A percentile compares a stretch with the other conserved stretches of the same genome.
phyloP scores from a whole-genome alignment of 306 rosid genomes.

The Hippophae rhamnoides region DNA sequence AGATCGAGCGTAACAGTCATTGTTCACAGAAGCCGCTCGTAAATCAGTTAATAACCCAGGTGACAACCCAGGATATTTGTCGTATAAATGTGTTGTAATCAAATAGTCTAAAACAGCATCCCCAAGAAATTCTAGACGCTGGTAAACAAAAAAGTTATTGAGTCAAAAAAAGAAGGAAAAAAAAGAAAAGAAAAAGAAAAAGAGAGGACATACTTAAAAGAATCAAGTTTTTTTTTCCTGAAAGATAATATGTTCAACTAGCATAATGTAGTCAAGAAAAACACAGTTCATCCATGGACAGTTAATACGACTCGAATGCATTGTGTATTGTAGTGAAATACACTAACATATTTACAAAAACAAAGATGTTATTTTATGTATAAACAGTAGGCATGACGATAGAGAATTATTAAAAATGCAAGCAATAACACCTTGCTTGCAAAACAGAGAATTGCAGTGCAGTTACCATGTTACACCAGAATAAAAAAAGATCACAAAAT shows the following conservation, averaged over 20 bases:
- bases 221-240: not conserved
- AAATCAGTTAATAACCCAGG: slow-evolving; percentile 62
- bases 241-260: not conserved
- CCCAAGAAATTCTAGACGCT: slow-evolving; percentile 79
- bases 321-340: too few relatives aligned
- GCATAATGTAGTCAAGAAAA: not conserved
- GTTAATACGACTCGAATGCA: too few relatives aligned
- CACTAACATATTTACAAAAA: too few relatives aligned
- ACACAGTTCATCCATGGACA: too few relatives aligned
- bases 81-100: slow-evolving; percentile 44
- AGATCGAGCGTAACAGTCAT: slow-evolving; percentile 60
- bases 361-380: too few relatives aligned
- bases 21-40: slow-evolving; percentile 73
- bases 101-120: slow-evolving; percentile 65
- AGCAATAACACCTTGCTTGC: too few relatives aligned
- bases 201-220: not conserved
- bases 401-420: too few relatives aligned
- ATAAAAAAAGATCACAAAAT: not conserved
- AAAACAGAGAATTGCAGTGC: too few relatives aligned
- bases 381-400: too few relatives aligned
- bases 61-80: slow-evolving; percentile 54
- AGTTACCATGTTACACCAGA: too few relatives aligned
- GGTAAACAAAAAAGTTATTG: slow-evolving; percentile 19
- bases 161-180: not conserved
- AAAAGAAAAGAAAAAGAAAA: not conserved